A percentile compares a stretch with the other conserved stretches of the same genome.
Conservation (phyloP, 139 green algal genomes). For the Deuterostichococcus epilithicus region DNA sequence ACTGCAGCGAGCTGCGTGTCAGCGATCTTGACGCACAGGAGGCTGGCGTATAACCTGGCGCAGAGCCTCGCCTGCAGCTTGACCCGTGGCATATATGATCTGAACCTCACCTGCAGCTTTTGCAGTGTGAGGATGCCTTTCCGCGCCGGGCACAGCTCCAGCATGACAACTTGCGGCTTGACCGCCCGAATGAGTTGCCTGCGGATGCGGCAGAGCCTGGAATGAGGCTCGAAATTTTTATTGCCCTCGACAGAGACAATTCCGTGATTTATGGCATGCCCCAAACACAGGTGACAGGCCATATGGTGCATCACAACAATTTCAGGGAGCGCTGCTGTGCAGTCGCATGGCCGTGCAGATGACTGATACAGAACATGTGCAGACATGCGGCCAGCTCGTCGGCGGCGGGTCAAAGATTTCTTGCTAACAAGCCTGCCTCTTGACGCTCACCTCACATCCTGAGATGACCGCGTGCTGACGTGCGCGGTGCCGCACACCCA, state of each 20-base stretch:
- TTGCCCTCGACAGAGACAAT: too few relatives aligned
- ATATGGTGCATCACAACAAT: too few relatives aligned
- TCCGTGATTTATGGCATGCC: too few relatives aligned
- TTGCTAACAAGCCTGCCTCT: neutral
- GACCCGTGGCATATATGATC: too few relatives aligned
- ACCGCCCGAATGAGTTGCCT: constrained; percentile 11
- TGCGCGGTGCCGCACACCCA: constrained; percentile 23
- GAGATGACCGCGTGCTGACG: constrained; percentile 15
- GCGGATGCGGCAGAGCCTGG: too few relatives aligned
- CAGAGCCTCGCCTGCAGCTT: too few relatives aligned
- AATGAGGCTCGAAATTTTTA: too few relatives aligned
- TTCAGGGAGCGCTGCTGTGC: too few relatives aligned
- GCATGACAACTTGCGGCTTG: constrained; percentile 21
- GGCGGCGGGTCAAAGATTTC: neutral
- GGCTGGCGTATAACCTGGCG: too few relatives aligned
- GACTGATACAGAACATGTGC: neutral
- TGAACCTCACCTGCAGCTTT: constrained; percentile 3
- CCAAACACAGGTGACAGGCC: too few relatives aligned
- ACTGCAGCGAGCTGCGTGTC: neutral
- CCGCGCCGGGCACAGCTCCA: constrained; percentile 24
- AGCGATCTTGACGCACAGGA: too few relatives aligned
- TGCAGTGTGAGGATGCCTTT: constrained; percentile 2
- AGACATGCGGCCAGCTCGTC: neutral
- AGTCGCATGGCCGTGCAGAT: too few relatives aligned
- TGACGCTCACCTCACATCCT: constrained; percentile 5